Conservation (phyloP, 2,329 filamentous ascomycete species). For the Alternaria alternata region DNA sequence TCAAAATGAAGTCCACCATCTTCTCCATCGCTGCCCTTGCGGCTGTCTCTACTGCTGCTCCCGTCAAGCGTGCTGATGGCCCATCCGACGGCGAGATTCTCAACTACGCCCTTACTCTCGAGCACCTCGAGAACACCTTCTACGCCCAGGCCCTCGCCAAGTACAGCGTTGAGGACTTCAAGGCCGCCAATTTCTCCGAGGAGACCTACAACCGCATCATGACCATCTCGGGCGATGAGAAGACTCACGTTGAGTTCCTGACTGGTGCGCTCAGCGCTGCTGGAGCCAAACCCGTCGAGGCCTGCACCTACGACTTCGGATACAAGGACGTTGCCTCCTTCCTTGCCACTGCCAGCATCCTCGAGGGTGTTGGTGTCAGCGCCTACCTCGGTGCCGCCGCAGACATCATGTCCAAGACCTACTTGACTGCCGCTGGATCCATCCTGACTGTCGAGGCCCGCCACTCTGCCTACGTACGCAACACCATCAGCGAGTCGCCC, state of each 20-base stretch:
- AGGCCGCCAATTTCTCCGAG: conserved; percentile 43
- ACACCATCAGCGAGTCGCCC: conserved; percentile 58
- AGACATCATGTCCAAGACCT: conserved; percentile 64
- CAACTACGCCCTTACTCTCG: conserved; percentile 56
- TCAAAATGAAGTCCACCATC: conserved; percentile 27
- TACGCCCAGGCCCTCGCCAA: conserved; percentile 68
- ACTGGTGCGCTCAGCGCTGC: conserved; percentile 54
- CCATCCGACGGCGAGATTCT: conserved; percentile 46
- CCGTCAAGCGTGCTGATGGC: conserved; percentile 36
- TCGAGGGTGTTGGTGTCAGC: conserved; percentile 65
- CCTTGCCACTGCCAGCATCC: conserved; percentile 61
- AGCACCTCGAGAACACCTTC: conserved; percentile 66
- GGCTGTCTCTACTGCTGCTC: conserved; percentile 26
- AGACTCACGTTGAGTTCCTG: conserved; percentile 66
- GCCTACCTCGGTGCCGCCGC: conserved; percentile 70
- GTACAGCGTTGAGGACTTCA: conserved; percentile 54
- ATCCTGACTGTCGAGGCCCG: conserved; percentile 72
- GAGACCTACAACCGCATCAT: conserved; percentile 67
- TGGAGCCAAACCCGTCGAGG: conserved; percentile 60
- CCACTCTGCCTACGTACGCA: conserved; percentile 69
- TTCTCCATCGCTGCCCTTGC: conserved; percentile 19
- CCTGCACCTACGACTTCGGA: conserved; percentile 66
- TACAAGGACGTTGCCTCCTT: conserved; percentile 59
- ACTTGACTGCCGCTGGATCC: conserved; percentile 67
- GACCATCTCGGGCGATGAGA: conserved; percentile 65